These are phyloP conservation scores for Pseudogymnoascus sp. DNA, from an alignment of 2,329 filamentous ascomycete species.

Conservation along the genomic window DNA sequence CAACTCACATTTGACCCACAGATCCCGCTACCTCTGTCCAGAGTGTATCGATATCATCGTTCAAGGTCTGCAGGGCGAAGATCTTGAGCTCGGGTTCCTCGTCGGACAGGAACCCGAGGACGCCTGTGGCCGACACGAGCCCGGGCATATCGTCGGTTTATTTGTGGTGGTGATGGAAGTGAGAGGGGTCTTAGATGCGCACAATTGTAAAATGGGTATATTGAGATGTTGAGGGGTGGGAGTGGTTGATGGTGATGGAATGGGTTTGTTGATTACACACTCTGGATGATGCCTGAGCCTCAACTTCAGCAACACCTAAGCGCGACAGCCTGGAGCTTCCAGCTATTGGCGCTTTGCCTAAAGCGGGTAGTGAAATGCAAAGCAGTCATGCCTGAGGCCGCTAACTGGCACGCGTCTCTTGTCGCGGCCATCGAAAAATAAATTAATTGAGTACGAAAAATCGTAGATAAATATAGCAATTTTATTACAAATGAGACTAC, in stretches of 20 bases:
- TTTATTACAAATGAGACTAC: neutral
- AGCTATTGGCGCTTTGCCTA: neutral
- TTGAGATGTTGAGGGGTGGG: neutral
- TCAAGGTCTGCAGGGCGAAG: conserved; percentile 90
- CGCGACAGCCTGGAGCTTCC: conserved; percentile 7
- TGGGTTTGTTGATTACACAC: conserved; percentile 10
- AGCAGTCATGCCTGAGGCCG: neutral
- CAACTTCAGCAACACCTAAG: conserved; percentile 9
- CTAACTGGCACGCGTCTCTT: neutral
- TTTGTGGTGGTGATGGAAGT: conserved; percentile 10
- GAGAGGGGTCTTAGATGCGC: neutral
- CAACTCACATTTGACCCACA: conserved; percentile 80
- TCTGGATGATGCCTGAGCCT: conserved; percentile 6
- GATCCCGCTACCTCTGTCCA: conserved; percentile 96
- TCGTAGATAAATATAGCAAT: conserved; percentile 1
- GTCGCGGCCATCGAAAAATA: conserved; percentile 1
- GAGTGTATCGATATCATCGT: conserved; percentile 91
- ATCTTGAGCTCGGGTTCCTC: conserved; percentile 90
- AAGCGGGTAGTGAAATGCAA: neutral
- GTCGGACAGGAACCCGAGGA: conserved; percentile 91
- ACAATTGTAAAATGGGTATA: neutral
- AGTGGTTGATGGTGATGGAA: conserved; percentile 9
- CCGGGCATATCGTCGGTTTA: conserved; percentile 63
- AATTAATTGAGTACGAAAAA: neutral
- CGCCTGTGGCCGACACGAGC: conserved; percentile 86